These are phyloP conservation scores for Ormosia semicastrata DNA, from an alignment of 306 rosid species.

Conservation along the genomic window DNA sequence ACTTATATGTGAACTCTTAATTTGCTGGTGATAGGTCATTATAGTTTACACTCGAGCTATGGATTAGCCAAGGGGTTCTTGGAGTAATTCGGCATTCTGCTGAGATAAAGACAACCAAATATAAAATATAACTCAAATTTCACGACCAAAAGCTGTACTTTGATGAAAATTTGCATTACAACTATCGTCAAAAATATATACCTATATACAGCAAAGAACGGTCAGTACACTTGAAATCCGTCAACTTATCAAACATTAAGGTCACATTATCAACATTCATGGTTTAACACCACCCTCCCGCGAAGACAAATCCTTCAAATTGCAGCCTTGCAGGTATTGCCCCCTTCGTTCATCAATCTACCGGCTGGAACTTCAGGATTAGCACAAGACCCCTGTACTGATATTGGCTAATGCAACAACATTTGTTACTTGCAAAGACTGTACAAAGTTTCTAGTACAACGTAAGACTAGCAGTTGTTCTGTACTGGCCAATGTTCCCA, in stretches of 20 bases:
- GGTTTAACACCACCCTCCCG: not conserved
- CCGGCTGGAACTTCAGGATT: not conserved
- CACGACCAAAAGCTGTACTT: not conserved
- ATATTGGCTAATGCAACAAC: not conserved
- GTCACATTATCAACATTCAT: conserved; percentile 19
- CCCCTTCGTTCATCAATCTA: not conserved
- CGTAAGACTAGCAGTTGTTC: not conserved
- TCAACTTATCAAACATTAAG: conserved; percentile 12
- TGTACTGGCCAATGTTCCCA: not conserved
- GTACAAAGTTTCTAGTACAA: conserved; percentile 10
- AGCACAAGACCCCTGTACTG: not conserved
- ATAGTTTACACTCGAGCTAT: not conserved
- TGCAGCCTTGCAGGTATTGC: not conserved
- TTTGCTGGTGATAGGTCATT: not conserved
- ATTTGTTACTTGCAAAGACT: not conserved
- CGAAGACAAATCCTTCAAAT: conserved; percentile 4
- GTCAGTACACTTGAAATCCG: conserved; percentile 33
- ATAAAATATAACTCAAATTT: not conserved
- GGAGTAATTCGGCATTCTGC: not conserved
- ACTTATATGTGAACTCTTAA: not conserved
- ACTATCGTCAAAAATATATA: not conserved
- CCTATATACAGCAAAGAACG: conserved; percentile 40
- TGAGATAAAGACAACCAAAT: not conserved
- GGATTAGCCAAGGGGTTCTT: not conserved
- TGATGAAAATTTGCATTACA: not conserved